Conservation (phyloP, 225 moss, liverwort and hornwort species). For the Bryum argenteum region DNA sequence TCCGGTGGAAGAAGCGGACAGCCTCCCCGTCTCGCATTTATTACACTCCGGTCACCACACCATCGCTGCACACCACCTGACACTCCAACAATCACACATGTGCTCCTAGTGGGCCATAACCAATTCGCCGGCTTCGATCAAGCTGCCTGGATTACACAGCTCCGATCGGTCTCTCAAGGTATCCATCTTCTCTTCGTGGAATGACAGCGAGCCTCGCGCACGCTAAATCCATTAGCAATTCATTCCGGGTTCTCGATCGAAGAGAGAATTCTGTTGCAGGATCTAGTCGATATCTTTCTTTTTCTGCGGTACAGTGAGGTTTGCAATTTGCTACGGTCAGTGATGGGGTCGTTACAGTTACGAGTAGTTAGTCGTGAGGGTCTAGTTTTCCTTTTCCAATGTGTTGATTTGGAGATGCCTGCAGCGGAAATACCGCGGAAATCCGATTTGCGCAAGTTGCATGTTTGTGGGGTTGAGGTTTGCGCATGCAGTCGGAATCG, state of each 20-base stretch:
- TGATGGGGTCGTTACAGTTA: no score
- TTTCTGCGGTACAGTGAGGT: no score
- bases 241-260: neutral
- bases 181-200: neutral
- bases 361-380: no score
- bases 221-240: no score
- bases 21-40: neutral
- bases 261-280: neutral
- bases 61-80: neutral
- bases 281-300: neutral
- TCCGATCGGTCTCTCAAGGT: neutral
- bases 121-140: no score
- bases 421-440: constrained; percentile 15
- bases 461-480: constrained; percentile 3
- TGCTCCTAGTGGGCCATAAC: no score
- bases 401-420: neutral
- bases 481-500: neutral
- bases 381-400: no score
- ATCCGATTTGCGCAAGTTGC: neutral
- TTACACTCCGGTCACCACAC: neutral
- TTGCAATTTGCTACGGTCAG: neutral
- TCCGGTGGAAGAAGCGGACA: neutral
- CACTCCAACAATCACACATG: no score
- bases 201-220: no score
- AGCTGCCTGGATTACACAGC: neutral